phyloP scores from a whole-genome alignment of 106 monocot species.

The Phalaenopsis equestris region DNA sequence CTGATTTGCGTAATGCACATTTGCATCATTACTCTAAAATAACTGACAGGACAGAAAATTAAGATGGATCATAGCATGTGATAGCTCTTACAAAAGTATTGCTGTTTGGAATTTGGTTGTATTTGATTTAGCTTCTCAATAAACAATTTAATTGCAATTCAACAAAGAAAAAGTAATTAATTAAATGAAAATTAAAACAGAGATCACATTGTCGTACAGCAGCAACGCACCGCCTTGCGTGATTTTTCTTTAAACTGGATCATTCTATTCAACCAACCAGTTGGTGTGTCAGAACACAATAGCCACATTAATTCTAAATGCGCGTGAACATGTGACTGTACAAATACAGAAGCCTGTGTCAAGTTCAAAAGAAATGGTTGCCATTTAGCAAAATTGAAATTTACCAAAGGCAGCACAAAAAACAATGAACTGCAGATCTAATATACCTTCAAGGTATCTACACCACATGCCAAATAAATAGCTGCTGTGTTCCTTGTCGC shows the following conservation, averaged over 20 bases:
- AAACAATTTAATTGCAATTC: neutral
- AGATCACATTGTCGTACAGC: slow-evolving; percentile 32
- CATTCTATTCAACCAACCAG: slow-evolving; percentile 96
- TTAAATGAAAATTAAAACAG: neutral
- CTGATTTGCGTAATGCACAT: neutral
- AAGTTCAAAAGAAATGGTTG: neutral
- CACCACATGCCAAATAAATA: slow-evolving; percentile 92
- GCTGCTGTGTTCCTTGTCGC: slow-evolving; percentile 88
- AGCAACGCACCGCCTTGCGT: slow-evolving; percentile 74
- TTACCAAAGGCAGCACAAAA: neutral
- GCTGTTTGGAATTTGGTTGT: neutral
- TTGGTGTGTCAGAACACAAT: slow-evolving; percentile 72
- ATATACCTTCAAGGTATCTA: slow-evolving; percentile 86
- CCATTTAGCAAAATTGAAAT: neutral
- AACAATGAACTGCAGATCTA: neutral
- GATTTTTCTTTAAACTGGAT: slow-evolving; percentile 99
- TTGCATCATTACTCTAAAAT: neutral
- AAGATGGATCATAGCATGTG: neutral
- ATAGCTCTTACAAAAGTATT: neutral
- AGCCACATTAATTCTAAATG: slow-evolving; percentile 99
- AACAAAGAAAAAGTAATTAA: neutral
- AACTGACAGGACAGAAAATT: neutral
- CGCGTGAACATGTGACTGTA: slow-evolving; percentile 91
- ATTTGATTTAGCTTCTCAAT: neutral
- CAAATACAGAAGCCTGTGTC: slow-evolving; percentile 81